Base-by-base conservation (phyloP, 805 yeast species). In the Cyberlindnera mycetangii region DNA sequence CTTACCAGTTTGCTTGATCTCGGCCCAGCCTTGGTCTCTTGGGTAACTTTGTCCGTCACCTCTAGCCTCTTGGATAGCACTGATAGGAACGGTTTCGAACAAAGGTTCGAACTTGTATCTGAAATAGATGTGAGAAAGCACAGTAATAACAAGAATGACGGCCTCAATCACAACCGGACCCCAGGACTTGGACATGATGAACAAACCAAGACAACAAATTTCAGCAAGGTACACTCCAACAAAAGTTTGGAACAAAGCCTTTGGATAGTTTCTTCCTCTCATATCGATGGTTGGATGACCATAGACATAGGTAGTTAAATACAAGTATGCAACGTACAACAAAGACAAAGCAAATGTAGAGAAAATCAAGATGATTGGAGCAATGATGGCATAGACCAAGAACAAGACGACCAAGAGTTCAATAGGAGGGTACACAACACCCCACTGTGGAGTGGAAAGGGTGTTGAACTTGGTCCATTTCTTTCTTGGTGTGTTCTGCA, bases 401-500 rank as follows among this genome's bases (percentile, higher is more conserved):
- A 79, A 74, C 55, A 93, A 83, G 28, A 86, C 82, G 9, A 82
- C 78, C 68, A 89, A 70, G 49, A 89, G 72, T 53, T 89, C 85
- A 63, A 82, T 83, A 10, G 75, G 70, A 7, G 97, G 97, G 66
- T 85, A 92, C 12, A 79, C 69, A 15, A 85, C 80, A 39, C 97
- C 95, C 86, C 90, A 89, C 19, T 78, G 75, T 35, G 90, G 85
- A 33, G 76, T 72, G 11, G 80, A 74, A 54, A 92, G 70, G 2
- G 70, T 73, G 61, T 78, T 79, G 61, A 66, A 78, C 59, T 96
- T 80, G 48, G 65, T 78, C 97, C 97, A 92, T 70, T 84, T 86
- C 67, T 88, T 83, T 68, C 98, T 81, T 49, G 98, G 98, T 6
- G 98, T 89, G 42, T 76, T 74, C 63, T 89, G 96, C 49, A 93